phyloP scores from a whole-genome alignment of 73 alveolate genomes.

The Stentor coeruleus region DNA sequence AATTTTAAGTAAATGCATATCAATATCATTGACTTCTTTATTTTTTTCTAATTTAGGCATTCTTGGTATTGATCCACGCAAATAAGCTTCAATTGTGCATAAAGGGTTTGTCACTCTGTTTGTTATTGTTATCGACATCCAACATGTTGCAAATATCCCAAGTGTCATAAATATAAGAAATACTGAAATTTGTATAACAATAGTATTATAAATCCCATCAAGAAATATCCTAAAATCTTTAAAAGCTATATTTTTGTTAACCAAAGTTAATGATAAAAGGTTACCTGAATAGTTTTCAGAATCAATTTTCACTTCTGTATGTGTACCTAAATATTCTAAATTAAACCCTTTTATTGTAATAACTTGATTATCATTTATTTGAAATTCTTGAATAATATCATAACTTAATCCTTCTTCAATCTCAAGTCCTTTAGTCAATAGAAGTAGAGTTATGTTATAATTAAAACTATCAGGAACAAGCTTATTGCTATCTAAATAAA shows the following conservation, averaged over 20 bases:
- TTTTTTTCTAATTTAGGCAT: neutral
- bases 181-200: neutral
- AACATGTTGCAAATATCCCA: neutral
- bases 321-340: neutral
- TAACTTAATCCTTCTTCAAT: neutral
- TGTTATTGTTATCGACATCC: neutral
- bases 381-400: neutral
- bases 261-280: neutral
- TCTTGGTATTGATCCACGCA: neutral
- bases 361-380: neutral
- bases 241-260: neutral
- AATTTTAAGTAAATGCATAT: neutral
- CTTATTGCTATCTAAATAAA: neutral
- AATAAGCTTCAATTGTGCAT: neutral
- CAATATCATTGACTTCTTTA: conserved; percentile 13
- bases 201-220: neutral
- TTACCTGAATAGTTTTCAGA: neutral
- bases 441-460: neutral
- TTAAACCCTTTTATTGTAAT: neutral
- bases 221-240: neutral
- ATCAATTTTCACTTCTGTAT: neutral
- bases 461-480: neutral
- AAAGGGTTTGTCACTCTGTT: conserved; percentile 7
- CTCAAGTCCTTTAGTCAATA: neutral
- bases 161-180: neutral